Base-by-base conservation (phyloP, 2,329 filamentous ascomycete species). In the Xylariaceae sp. region DNA sequence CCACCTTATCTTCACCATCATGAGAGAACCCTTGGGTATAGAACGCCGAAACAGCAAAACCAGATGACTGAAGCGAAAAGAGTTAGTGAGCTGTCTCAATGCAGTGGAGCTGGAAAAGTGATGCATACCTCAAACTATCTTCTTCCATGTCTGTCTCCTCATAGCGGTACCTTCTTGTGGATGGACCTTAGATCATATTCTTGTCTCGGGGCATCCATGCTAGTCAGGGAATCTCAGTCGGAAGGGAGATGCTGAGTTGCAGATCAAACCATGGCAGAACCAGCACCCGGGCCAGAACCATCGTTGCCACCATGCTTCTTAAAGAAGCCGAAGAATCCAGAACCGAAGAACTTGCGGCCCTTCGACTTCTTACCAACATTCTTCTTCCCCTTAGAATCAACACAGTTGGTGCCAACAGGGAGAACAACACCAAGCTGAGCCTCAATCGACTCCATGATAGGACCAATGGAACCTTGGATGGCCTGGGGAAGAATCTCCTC, bases 361-460 rank as follows among this genome's bases (percentile, higher is more conserved):
- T 56, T 51, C 10, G 20, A 40, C 16, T 29, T 52, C 49, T 56
- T 52, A 20, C 26, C n/a, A 2, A 7, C 20, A 1, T 32, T 21
- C 29, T 52, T 45, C 40, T 54, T 21, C 4, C 3, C 9, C 23
- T 26, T 4, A 26, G 23, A 26, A 26, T 4, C 23, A 9, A 26
- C 44, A n/a, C 20, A 29, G 26, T 12, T 20, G 6, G 14, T n/a
- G 9, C 45, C 44, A 4, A 16, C 41, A 3, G 9, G 43, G 23
- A 53, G 21, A 18, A 48, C 40, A 7, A 47, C 41, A 26, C 26
- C 52, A 5, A 68, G 41, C 3, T 58, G 60, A 2, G 47, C 43
- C 41, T 62, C 41, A 7, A 70, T 46, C 1, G 58, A 47, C 2
- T 63, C 54, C 12, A 37, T 52, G 44, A 71, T 20, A 3, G 61